Conservation (phyloP, 352 stramenopile species). For the Pythium volutum region DNA sequence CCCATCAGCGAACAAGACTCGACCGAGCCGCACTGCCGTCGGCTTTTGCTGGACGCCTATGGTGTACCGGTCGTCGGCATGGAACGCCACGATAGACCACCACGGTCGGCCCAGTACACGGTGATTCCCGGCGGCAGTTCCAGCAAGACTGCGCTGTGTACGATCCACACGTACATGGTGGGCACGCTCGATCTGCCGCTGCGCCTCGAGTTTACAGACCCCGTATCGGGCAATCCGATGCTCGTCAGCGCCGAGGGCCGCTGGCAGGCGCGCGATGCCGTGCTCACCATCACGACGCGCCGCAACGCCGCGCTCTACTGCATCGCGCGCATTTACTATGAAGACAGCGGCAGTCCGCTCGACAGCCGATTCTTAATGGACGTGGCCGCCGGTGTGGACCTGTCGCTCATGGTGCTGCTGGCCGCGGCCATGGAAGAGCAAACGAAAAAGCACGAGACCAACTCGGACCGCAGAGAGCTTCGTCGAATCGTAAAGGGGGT, state of each 20-base stretch:
- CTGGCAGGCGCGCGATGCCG: conserved; percentile 13
- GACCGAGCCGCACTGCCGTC: neutral
- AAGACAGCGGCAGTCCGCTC: neutral
- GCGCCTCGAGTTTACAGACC: conserved; percentile 16
- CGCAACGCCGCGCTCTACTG: conserved; percentile 4
- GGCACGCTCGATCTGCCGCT: conserved; percentile 13
- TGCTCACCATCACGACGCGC: conserved; percentile 14
- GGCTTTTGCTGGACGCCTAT: conserved; percentile 19
- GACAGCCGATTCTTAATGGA: conserved; percentile 17
- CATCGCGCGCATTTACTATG: conserved; percentile 21
- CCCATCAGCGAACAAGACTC: conserved; percentile 7
- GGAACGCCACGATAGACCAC: neutral
- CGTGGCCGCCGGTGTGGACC: conserved; percentile 19
- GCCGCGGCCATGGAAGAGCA: conserved; percentile 21
- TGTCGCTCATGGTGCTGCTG: conserved; percentile 16
- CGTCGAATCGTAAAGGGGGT: neutral
- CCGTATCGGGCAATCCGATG: conserved; percentile 9
- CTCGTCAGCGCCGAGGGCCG: conserved; percentile 1
- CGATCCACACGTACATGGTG: conserved; percentile 3
- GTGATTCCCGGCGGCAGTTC: conserved; percentile 9
- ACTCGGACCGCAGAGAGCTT: neutral
- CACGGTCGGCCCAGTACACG: conserved; percentile 4
- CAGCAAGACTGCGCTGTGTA: conserved; percentile 6
- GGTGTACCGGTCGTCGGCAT: conserved; percentile 20
- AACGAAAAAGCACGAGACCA: conserved; percentile 11